Percentiles rank a stretch among this genome's conserved stretches.
Evolutionary conservation across 2,329 filamentous ascomycete species (phyloP).

Genomic region (Alternaria postmessia): DNA sequence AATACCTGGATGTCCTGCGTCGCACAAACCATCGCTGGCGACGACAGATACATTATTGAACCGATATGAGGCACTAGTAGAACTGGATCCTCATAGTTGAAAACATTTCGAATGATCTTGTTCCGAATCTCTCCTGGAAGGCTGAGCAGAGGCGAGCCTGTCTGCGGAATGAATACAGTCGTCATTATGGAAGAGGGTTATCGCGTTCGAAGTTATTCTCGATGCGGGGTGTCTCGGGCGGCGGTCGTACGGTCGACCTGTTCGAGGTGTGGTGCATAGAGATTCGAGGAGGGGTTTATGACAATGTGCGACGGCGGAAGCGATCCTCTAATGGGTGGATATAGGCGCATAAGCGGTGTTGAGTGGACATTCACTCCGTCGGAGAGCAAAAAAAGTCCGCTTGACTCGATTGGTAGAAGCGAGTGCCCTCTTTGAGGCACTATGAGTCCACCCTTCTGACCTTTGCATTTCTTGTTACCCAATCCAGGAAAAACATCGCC

Average conservation of each 20-base stretch:
- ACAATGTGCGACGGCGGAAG: background rate
- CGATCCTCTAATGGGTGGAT: background rate
- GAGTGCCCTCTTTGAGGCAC: background rate
- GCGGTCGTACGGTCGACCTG: background rate
- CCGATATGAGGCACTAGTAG: background rate
- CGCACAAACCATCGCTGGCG: background rate
- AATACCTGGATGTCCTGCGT: background rate
- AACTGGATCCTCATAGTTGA: background rate
- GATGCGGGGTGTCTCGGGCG: background rate
- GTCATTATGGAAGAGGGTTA: background rate
- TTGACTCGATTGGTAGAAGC: background rate
- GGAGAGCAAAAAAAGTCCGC: background rate
- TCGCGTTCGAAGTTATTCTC: too few relatives aligned
- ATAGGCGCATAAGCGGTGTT: background rate
- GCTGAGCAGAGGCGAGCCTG: background rate
- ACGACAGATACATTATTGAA: background rate
- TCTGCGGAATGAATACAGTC: background rate
- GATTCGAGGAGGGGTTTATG: background rate
- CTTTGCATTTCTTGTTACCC: background rate
- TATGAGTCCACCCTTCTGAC: background rate
- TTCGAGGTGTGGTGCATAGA: background rate
- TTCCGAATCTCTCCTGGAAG: constrained; percentile 4
- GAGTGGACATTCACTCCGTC: background rate
- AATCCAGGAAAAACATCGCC: background rate
- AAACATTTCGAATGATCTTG: background rate